Percentiles rank a stretch among this genome's conserved stretches.
Evolutionary conservation across 1,284 basidiomycete species (phyloP).

Genomic region (Tilletia indica): DNA sequence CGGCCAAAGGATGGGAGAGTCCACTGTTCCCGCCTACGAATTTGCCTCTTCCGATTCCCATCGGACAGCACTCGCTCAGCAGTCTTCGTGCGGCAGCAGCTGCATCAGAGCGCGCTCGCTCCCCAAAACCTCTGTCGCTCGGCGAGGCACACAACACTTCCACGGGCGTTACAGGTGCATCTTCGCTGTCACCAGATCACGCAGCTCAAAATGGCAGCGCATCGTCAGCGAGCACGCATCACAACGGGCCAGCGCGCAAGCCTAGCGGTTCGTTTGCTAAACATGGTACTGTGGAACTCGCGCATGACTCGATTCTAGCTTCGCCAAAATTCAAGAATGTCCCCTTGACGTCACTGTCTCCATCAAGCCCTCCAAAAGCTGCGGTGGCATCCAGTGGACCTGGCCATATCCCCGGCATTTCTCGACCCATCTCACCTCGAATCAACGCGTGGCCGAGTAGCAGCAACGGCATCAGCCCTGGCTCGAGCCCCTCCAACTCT

Average conservation of each 20-base stretch:
- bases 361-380: too few species aligned
- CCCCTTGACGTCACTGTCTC: too few species aligned
- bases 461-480: background rate
- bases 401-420: background rate
- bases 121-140: constrained; percentile 7
- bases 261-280: background rate
- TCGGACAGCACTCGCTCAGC: constrained; percentile 10
- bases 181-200: background rate
- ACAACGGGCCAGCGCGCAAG: background rate
- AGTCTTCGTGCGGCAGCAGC: constrained; percentile 13
- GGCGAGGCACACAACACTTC: constrained; percentile 2
- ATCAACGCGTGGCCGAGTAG: background rate
- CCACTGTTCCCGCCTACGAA: background rate
- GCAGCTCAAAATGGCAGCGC: background rate
- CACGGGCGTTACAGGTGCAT: background rate
- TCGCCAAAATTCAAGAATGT: too few species aligned
- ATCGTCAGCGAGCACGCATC: background rate
- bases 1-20: constrained; percentile 15
- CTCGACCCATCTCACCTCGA: background rate
- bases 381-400: too few species aligned
- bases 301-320: too few species aligned
- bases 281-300: background rate
- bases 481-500: background rate
- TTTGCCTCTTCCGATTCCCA: constrained; percentile 3
- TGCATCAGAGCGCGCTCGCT: constrained; percentile 8